phyloP scores from a whole-genome alignment of 208 protist species.

The Borovskyia barvae region DNA sequence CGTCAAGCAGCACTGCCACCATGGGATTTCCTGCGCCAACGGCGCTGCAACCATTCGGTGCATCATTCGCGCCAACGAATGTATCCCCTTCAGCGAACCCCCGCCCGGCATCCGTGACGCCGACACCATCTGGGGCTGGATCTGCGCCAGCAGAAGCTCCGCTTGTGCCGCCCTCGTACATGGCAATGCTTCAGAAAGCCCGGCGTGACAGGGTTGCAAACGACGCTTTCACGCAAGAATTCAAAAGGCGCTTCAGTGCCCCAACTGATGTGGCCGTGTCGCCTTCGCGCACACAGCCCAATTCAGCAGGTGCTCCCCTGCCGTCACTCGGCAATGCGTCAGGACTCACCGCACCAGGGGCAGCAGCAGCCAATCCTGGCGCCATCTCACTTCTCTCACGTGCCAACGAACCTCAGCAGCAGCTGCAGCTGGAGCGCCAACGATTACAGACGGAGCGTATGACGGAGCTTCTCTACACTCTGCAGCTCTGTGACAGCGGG shows the following conservation, averaged over 20 bases:
- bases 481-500: conserved; percentile 49
- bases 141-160: conserved; percentile 1
- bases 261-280: conserved; percentile 32
- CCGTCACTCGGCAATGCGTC: too few species aligned
- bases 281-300: too few species aligned
- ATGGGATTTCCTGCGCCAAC: too few species aligned
- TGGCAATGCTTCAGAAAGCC: conserved; percentile 18
- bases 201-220: conserved; percentile 28
- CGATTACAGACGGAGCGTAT: conserved; percentile 15
- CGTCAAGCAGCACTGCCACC: background rate
- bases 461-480: conserved; percentile 30
- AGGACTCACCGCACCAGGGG: conserved; percentile 1
- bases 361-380: conserved; percentile 3
- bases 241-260: conserved; percentile 42
- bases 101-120: too few species aligned
- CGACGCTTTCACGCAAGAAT: conserved; percentile 28
- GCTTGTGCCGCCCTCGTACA: conserved; percentile 10
- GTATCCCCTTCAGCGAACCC: too few species aligned
- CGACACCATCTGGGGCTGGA: too few species aligned
- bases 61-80: background rate
- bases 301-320: too few species aligned
- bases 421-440: conserved; percentile 26
- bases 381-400: conserved; percentile 6
- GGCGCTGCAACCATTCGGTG: too few species aligned
- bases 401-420: conserved; percentile 13